Percentiles rank a stretch among this genome's conserved stretches.
phyloP scores from a whole-genome alignment of 2,329 filamentous ascomycete species.

The Diaporthe australafricana region DNA sequence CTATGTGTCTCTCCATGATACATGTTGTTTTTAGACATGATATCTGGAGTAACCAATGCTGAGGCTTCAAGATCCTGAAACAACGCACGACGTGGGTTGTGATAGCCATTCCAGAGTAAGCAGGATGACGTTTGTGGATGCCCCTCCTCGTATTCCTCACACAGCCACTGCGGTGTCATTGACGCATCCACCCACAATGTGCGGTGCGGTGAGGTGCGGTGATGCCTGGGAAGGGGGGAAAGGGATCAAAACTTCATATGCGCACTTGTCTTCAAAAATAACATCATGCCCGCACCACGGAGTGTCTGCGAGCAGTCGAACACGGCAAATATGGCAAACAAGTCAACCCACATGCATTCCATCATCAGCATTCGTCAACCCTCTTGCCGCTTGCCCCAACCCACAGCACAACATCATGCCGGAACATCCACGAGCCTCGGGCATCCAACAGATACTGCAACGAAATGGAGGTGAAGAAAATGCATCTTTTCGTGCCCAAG shows the following conservation, averaged over 20 bases:
- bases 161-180: not conserved
- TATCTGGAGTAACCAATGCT: too few species aligned
- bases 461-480: too few species aligned
- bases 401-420: not conserved
- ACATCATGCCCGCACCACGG: not conserved
- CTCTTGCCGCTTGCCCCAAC: not conserved
- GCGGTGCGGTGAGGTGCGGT: too few species aligned
- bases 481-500: too few species aligned
- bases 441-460: too few species aligned
- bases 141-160: constrained; percentile 1
- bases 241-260: too few species aligned
- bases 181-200: not conserved
- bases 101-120: not conserved
- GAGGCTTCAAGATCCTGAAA: too few species aligned
- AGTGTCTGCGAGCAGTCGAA: too few species aligned
- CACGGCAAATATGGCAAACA: too few species aligned
- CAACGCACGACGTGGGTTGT: not conserved
- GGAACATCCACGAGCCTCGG: not conserved
- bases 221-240: too few species aligned
- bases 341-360: too few species aligned
- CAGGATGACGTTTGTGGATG: not conserved
- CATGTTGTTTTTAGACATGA: not conserved
- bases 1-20: not conserved
- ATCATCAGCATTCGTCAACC: not conserved
- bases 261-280: not conserved